Conservation (phyloP, 208 protist species). For the Phytomonas francai region DNA sequence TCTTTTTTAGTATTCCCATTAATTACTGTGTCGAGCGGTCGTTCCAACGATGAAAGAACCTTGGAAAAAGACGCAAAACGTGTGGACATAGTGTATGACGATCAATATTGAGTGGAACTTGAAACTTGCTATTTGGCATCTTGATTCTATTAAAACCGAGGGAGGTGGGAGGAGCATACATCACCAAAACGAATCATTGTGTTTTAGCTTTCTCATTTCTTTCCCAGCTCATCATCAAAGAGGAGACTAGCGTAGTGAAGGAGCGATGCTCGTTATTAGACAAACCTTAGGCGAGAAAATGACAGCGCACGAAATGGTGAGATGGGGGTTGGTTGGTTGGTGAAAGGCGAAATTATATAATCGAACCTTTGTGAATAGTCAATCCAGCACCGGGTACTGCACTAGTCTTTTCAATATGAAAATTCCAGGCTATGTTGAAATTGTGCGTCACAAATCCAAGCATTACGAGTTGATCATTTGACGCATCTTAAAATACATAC, state of each 20-base stretch:
- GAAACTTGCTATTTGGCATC: neutral
- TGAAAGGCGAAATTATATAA: neutral
- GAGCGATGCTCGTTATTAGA: neutral
- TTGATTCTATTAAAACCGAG: neutral
- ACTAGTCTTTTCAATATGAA: neutral
- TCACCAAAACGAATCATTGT: neutral
- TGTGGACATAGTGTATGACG: neutral
- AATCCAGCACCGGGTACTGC: neutral
- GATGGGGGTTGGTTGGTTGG: too few species aligned
- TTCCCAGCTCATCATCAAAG: neutral
- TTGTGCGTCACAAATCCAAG: neutral
- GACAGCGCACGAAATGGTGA: neutral
- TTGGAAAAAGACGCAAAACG: neutral
- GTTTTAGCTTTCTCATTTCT: neutral
- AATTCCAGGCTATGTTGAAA: neutral
- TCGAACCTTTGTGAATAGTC: neutral
- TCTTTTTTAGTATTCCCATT: slow-evolving; percentile 32
- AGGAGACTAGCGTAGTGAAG: neutral
- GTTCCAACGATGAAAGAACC: neutral
- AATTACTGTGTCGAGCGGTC: slow-evolving; percentile 16
- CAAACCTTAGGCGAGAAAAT: neutral
- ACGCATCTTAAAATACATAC: neutral
- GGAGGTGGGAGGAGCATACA: neutral
- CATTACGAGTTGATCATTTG: neutral
- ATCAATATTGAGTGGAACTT: neutral